Evolutionary conservation across 495 filamentous ascomycete genomes (phyloP).

Genomic region (Letharia lupina): DNA sequence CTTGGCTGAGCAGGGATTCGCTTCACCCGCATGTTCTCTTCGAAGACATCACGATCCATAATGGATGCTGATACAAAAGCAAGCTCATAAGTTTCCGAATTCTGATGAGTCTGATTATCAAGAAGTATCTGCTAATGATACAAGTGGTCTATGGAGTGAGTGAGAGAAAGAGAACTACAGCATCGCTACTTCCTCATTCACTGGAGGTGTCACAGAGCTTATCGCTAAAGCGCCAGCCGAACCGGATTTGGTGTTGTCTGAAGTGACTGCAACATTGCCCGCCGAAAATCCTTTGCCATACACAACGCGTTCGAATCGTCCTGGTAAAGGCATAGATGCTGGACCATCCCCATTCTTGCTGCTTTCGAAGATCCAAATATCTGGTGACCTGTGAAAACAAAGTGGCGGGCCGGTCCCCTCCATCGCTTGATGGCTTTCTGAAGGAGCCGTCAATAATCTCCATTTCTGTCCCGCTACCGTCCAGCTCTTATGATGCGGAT

Average conservation of each 20-base stretch:
- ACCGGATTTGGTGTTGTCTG: background rate
- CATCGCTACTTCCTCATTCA: constrained; percentile 6
- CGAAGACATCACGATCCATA: constrained; percentile 1
- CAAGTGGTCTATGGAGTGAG: background rate
- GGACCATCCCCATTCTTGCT: background rate
- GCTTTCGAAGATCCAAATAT: background rate
- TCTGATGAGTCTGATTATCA: background rate
- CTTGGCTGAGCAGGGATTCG: constrained; percentile 8
- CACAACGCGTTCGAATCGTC: background rate
- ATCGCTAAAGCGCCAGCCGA: background rate
- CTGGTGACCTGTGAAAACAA: background rate
- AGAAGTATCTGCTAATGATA: background rate
- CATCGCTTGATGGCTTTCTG: background rate
- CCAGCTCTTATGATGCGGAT: background rate
- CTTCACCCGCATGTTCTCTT: constrained; percentile 3
- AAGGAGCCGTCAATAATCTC: background rate
- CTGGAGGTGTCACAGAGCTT: background rate
- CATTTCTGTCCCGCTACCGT: too few species aligned
- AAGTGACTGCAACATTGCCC: background rate
- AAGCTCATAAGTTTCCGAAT: background rate
- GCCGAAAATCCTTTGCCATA: background rate
- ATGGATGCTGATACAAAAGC: background rate
- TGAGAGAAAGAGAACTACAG: background rate
- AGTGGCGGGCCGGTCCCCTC: background rate
- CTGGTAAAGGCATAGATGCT: background rate